Conservation (phyloP, 2,329 filamentous ascomycete species). For the Phyllosticta citrichinensis region DNA sequence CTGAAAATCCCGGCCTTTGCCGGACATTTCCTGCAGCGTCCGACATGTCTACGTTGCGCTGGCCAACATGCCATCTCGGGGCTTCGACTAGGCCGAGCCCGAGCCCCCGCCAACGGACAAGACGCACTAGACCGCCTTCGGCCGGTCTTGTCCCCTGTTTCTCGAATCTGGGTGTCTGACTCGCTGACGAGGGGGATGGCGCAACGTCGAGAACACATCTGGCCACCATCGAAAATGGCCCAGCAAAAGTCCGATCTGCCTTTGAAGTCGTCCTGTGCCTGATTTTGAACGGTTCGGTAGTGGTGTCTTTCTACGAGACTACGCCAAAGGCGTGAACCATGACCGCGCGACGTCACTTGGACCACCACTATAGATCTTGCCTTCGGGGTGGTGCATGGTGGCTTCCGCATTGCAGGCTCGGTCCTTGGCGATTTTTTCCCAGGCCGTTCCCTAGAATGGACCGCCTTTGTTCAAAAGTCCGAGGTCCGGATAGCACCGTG, state of each 20-base stretch:
- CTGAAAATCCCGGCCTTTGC: not conserved
- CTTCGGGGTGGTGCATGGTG: not conserved
- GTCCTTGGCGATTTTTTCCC: not conserved
- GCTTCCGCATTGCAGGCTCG: not conserved
- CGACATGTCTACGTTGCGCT: not conserved
- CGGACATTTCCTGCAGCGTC: not conserved
- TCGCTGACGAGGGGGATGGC: not conserved
- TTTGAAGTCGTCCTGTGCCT: not conserved
- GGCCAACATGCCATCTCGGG: not conserved
- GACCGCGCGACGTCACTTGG: not conserved
- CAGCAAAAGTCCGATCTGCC: not conserved
- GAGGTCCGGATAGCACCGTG: not conserved
- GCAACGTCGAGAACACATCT: not conserved
- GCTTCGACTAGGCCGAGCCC: not conserved
- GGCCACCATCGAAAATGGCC: not conserved
- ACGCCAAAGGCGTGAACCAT: not conserved
- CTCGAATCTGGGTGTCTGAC: not conserved
- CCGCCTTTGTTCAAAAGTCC: not conserved
- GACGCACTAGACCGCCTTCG: not conserved
- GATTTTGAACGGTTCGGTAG: not conserved
- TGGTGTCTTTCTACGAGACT: too few relatives aligned
- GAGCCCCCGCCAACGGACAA: not conserved
- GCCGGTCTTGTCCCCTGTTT: not conserved
- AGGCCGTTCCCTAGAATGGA: not conserved
- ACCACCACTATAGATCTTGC: not conserved